A percentile compares a stretch with the other conserved stretches of the same genome.
Evolutionary conservation across 768 basidiomycete genomes (phyloP).

Genomic region (Collybiopsis confluens): DNA sequence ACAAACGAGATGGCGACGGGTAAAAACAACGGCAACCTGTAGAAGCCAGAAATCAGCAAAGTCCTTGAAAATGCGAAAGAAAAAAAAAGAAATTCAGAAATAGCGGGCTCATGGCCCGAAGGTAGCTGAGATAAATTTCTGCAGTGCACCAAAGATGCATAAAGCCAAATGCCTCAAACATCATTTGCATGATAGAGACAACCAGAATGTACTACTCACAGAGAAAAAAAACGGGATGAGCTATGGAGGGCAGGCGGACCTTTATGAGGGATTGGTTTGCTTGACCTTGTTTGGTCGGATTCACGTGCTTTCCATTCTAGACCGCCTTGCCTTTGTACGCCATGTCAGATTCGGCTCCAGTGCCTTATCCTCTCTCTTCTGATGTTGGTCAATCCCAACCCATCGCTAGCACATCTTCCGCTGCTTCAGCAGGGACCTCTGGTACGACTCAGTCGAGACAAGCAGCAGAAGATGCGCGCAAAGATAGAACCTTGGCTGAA

Average conservation of each 20-base stretch:
- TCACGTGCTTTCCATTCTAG: background rate
- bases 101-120: conserved; percentile 43
- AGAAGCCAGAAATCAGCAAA: no score
- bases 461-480: conserved; percentile 75
- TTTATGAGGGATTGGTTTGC: background rate
- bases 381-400: conserved; percentile 10
- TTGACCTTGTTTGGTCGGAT: background rate
- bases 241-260: background rate
- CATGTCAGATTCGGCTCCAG: background rate
- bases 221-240: background rate
- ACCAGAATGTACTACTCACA: background rate
- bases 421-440: conserved; percentile 17
- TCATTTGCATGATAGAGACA: conserved; percentile 36
- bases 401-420: conserved; percentile 25
- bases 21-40: no score
- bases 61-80: no score
- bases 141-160: conserved; percentile 63
- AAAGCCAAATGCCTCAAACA: conserved; percentile 97
- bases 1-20: no score
- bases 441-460: conserved; percentile 42
- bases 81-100: background rate
- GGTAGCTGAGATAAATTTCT: conserved; percentile 91
- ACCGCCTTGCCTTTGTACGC: background rate
- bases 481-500: conserved; percentile 87
- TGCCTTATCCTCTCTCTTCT: conserved; percentile 8